Percentiles rank a stretch among this genome's conserved stretches.
Evolutionary conservation across 768 basidiomycete genomes (phyloP).

Genomic region (Leccinum sublutescens): DNA sequence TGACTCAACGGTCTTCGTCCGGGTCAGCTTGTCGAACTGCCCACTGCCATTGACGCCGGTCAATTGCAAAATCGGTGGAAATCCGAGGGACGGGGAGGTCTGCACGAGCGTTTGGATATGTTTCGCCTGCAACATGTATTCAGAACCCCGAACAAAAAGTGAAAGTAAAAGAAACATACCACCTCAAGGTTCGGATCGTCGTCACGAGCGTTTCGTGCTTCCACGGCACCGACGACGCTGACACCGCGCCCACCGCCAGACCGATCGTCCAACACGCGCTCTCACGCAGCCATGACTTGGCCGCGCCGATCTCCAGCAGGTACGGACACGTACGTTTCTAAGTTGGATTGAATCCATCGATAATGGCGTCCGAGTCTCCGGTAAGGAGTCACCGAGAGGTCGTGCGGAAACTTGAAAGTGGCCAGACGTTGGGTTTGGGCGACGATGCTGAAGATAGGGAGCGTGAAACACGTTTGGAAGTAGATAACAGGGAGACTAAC

Average conservation of each 20-base stretch:
- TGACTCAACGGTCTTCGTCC: conserved; percentile 88
- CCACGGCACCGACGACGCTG: conserved; percentile 65
- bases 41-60: conserved; percentile 80
- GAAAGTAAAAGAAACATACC: conserved; percentile 41
- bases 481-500: no score
- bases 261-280: conserved; percentile 84
- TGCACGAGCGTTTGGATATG: conserved; percentile 76
- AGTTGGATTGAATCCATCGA: not conserved
- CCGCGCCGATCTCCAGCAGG: conserved; percentile 69
- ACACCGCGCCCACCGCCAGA: conserved; percentile 59
- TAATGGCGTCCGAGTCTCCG: no score
- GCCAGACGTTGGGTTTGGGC: no score
- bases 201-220: conserved; percentile 57
- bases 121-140: conserved; percentile 49
- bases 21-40: conserved; percentile 90
- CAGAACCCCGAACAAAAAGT: not conserved
- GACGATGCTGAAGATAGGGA: no score
- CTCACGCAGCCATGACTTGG: conserved; percentile 89
- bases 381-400: no score
- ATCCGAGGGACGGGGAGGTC: conserved; percentile 74
- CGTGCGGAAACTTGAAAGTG: no score
- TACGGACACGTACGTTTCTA: conserved; percentile 59
- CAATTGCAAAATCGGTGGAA: conserved; percentile 80
- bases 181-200: conserved; percentile 60
- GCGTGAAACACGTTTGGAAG: no score